Percentiles rank a stretch among this genome's conserved stretches.
These are phyloP conservation scores for Rauvolfia tetraphylla DNA, from an alignment of 257 asterid species.

Conservation along the genomic window DNA sequence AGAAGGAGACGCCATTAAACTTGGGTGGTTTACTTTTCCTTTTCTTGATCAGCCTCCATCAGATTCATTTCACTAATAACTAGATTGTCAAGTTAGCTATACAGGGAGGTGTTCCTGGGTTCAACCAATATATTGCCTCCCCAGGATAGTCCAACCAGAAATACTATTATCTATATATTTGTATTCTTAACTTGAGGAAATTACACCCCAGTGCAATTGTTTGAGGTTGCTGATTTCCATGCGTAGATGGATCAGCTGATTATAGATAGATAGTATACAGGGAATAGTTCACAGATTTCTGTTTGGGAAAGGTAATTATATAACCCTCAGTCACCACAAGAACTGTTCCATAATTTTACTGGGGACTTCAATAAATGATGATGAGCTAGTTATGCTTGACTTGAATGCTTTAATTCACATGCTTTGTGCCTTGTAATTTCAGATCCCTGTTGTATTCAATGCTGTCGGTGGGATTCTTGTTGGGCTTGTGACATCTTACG, in stretches of 20 bases:
- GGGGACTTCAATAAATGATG: background rate
- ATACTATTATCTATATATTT: background rate
- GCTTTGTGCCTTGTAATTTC: constrained; percentile 28
- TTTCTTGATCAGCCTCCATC: background rate
- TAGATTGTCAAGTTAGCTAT: background rate
- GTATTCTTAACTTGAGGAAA: background rate
- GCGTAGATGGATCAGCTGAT: background rate
- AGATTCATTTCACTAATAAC: background rate
- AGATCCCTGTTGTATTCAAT: constrained; percentile 84
- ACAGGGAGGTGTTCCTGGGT: background rate
- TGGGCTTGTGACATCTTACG: constrained; percentile 92
- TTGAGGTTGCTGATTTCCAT: background rate
- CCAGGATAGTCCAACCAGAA: background rate
- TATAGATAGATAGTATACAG: background rate
- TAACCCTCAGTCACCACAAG: background rate
- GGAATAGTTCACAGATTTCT: background rate
- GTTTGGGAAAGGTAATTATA: background rate
- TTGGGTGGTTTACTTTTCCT: background rate
- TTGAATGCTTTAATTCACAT: background rate
- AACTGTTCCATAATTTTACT: background rate
- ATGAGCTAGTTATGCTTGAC: constrained; percentile 4
- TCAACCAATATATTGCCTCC: background rate
- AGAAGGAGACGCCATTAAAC: background rate
- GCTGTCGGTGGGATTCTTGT: constrained; percentile 97
- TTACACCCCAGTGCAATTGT: background rate